phyloP scores from a whole-genome alignment of 1,139 yeast genomes.

The Lodderomyces theae region DNA sequence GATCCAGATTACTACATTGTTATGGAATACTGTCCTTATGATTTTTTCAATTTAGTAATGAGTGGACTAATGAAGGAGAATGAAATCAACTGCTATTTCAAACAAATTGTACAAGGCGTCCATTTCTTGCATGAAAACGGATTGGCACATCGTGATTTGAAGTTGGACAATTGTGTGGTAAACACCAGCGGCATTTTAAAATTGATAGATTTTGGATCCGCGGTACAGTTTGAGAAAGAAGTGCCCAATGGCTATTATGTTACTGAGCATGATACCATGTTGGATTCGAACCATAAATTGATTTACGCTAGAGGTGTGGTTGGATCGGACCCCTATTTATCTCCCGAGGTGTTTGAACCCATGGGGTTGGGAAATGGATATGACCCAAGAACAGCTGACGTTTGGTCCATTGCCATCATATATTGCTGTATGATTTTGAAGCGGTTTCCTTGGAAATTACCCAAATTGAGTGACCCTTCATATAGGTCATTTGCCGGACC shows the following conservation, averaged over 20 bases:
- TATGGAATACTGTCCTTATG: constrained; percentile 75
- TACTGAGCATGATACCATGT: constrained; percentile 21
- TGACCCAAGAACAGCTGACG: constrained; percentile 71
- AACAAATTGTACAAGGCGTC: constrained; percentile 63
- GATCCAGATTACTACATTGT: constrained; percentile 53
- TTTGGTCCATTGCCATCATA: constrained; percentile 78
- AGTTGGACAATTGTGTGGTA: constrained; percentile 76
- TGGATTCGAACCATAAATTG: constrained; percentile 25
- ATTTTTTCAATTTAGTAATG: constrained; percentile 77
- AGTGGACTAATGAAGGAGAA: constrained; percentile 57
- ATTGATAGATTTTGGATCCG: constrained; percentile 75
- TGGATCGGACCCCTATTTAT: constrained; percentile 78
- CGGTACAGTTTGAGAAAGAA: constrained; percentile 55
- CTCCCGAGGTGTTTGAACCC: constrained; percentile 67
- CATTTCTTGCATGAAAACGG: constrained; percentile 63
- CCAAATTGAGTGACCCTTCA: constrained; percentile 57
- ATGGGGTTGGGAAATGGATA: constrained; percentile 42
- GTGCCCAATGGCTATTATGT: constrained; percentile 28
- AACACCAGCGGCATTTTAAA: constrained; percentile 58
- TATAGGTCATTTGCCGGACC: constrained; percentile 33
- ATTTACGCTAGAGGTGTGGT: constrained; percentile 62
- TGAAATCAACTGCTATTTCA: constrained; percentile 67
- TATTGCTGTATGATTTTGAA: constrained; percentile 71
- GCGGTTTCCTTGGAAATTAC: constrained; percentile 79
- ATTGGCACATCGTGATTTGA: constrained; percentile 73